Base-by-base conservation (phyloP, 768 basidiomycete genomes). In the Suillus occidentalis region DNA sequence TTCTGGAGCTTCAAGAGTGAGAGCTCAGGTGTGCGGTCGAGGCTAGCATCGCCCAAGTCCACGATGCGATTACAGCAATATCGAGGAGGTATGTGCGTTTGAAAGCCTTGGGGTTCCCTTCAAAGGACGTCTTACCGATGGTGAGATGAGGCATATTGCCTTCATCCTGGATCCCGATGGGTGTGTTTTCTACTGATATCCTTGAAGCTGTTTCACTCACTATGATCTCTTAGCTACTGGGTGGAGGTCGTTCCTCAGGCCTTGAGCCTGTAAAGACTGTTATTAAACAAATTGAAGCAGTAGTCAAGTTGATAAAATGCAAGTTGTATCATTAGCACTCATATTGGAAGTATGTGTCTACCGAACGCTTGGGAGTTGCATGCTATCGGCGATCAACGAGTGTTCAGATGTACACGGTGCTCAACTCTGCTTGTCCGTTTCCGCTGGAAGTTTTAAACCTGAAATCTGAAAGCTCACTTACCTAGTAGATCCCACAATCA, bases 131-230 rank as follows among this genome's bases (percentile, higher is more conserved):
- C 89, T 87, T 20, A 85, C 83, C 1, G 96, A 97, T 63, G 95
- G 95, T 13, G 90, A 82, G 75, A 95, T 98, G 91, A 89, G 75
- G 77, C 59, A 90, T 68, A 91, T 95, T 59, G 94, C 93, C 2
- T 95, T 95, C 74, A 85, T 91, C 68, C 75, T 93, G 78, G 92
- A 94, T 76, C 92, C 92, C 36, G 92, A 94, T 79, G 90, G 90
- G 87, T 92, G 63, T 73, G 70, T 36, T 9, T 64, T 59, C 39
- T 16, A 20, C 18, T 61, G 34, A 58, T 42, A 31, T 4, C 60
- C 22, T 28, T 22, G 12, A 2, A 9, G 39, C 53, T 16, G 45
- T 28, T 66, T 43, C 45, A 16, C 37, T 58, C 18, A 28, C 40
- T 39, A 61, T 62, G 52, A 25, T 65, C 6, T 18, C 12, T 42